Evolutionary conservation across 352 stramenopile species (phyloP).

Genomic region (Phytophthora podocarpi): DNA sequence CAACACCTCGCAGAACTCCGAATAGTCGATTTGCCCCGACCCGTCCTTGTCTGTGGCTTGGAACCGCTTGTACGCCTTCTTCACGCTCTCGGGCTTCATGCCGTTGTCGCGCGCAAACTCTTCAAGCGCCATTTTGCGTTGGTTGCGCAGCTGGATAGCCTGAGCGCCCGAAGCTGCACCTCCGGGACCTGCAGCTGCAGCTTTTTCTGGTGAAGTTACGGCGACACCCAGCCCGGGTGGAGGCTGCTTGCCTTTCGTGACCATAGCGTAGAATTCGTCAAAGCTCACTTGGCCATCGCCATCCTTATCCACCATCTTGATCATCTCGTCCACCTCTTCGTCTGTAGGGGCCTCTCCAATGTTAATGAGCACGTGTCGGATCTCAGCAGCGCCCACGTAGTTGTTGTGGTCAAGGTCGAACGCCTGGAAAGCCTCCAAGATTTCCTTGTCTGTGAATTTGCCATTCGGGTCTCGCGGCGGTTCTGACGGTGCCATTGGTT

Average conservation of each 20-base stretch:
- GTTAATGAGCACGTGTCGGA: slow-evolving; percentile 95
- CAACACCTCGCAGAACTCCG: slow-evolving; percentile 97
- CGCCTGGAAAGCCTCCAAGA: slow-evolving; percentile 92
- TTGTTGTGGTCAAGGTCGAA: slow-evolving; percentile 97
- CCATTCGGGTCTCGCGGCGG: slow-evolving; percentile 91
- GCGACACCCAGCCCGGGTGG: slow-evolving; percentile 80
- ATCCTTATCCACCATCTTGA: slow-evolving; percentile 96
- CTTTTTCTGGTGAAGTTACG: slow-evolving; percentile 36
- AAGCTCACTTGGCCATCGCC: slow-evolving; percentile 95
- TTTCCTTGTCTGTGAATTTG: slow-evolving; percentile 97
- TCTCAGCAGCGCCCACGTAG: slow-evolving; percentile 94
- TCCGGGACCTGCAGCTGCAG: slow-evolving; percentile 26
- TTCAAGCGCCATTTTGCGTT: slow-evolving; percentile 90
- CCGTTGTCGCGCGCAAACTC: slow-evolving; percentile 95
- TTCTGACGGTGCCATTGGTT: slow-evolving; percentile 67
- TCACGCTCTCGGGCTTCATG: slow-evolving; percentile 96
- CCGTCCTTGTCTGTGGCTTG: slow-evolving; percentile 94
- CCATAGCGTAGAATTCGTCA: slow-evolving; percentile 96
- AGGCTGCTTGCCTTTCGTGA: slow-evolving; percentile 93
- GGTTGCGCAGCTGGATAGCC: slow-evolving; percentile 93
- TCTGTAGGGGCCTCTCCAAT: slow-evolving; percentile 95
- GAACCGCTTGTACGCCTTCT: slow-evolving; percentile 97
- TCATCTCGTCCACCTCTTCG: slow-evolving; percentile 97
- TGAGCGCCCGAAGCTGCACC: slow-evolving; percentile 51
- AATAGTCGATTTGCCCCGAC: slow-evolving; percentile 96